phyloP scores from a whole-genome alignment of 371 early-diverging fungal genomes.

The Syncephalastrum sp. region DNA sequence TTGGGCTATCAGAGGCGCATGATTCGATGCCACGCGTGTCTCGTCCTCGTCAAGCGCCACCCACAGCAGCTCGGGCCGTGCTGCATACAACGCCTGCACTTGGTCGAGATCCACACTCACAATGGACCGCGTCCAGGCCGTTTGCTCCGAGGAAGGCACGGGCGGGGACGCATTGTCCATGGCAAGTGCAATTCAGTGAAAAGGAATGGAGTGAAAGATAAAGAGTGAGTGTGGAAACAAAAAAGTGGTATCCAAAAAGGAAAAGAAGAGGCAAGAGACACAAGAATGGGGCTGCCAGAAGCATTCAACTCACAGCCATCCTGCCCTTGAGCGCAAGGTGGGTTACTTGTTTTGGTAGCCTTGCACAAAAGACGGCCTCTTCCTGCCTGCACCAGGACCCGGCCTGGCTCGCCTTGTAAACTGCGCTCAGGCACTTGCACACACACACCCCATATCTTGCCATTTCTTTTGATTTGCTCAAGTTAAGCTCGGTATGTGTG shows the following conservation, averaged over 20 bases:
- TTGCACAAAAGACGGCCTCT: not conserved
- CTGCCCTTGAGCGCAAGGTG: not conserved
- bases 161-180: slow-evolving; percentile 9
- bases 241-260: slow-evolving; percentile 10
- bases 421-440: too few relatives aligned
- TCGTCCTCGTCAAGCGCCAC: slow-evolving; percentile 22
- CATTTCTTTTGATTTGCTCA: too few relatives aligned
- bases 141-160: slow-evolving; percentile 13
- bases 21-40: slow-evolving; percentile 16
- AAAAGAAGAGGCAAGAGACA: slow-evolving; percentile 10
- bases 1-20: slow-evolving; percentile 15
- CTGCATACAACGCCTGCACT: slow-evolving; percentile 15
- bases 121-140: slow-evolving; percentile 37
- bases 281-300: not conserved
- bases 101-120: slow-evolving; percentile 22
- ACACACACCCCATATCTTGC: too few relatives aligned
- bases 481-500: too few relatives aligned
- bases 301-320: not conserved
- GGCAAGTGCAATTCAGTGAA: slow-evolving; percentile 4
- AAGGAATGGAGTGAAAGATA: slow-evolving; percentile 10
- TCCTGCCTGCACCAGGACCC: too few relatives aligned
- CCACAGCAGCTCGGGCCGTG: slow-evolving; percentile 35
- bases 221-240: slow-evolving; percentile 6
- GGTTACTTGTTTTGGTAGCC: not conserved
- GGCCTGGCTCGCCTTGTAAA: too few relatives aligned